Base-by-base conservation (phyloP, 768 basidiomycete species). In the Pulveroboletus ravenelii region DNA sequence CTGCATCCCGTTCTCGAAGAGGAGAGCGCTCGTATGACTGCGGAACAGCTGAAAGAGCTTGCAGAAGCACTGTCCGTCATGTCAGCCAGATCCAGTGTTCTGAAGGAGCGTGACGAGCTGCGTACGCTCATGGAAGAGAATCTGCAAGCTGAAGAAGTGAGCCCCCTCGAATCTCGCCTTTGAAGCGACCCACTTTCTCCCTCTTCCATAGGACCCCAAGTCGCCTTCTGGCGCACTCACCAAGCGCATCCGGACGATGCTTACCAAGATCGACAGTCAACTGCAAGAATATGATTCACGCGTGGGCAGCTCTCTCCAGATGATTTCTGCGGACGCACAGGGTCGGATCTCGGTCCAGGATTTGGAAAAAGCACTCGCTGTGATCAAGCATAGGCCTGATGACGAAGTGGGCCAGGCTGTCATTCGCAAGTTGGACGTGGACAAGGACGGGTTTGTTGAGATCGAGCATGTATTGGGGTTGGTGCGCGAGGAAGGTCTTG, bases 101-200 rank as follows among this genome's bases (percentile, higher is more conserved):
- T 98, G 51, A 93, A 97, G 72, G 96, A 99, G 70, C 86, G 95
- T 34, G 85, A 88, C 58, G 96, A 98, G 71, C 79, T 98, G 23
- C 83, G 84, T 30, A 78, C 78, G 8, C 74, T 99, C n/a, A 92
- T 98, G 86, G 85, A 93, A 60, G 93, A 97, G 71, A 96, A 95
- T 69, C 65, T 93, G 52, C 79, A 84, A 61, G 85, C 90, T 4
- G 92, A 93, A 65, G 89, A 93, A 75, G 91, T 88, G 58, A 47
- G 67, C 2, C 10, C 9, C 14, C 5, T 12, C 5, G 47, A 35
- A 36, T 43, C 36, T 25, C 38, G 41, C 29, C 35, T 45, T 47
- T n/a, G 18, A 39, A 20, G 41, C 32, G 41, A 47, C 44, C 45
- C 45, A 50, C 27, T 12, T 12, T 20, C 14, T n/a, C 38, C 9